Evolutionary conservation across 768 basidiomycete genomes (phyloP).

Genomic region (Cystobasidiopsis lactophilus): DNA sequence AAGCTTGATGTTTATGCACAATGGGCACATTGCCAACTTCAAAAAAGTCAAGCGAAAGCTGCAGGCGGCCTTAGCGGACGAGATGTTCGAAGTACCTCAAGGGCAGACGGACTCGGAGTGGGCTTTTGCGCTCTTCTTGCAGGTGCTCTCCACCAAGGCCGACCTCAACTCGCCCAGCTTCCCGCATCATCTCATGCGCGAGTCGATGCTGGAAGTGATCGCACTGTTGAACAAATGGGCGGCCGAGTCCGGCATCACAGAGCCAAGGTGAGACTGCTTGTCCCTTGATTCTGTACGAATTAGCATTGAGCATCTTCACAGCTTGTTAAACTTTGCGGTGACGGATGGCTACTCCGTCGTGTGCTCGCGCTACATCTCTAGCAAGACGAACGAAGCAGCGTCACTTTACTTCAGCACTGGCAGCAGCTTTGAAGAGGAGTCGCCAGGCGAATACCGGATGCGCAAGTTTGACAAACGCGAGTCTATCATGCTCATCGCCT

Average conservation of each 20-base stretch:
- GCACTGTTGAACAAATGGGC: slow-evolving; percentile 50
- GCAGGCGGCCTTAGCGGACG: slow-evolving; percentile 54
- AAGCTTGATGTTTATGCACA: slow-evolving; percentile 56
- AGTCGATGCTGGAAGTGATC: slow-evolving; percentile 78
- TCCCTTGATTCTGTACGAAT: too few relatives aligned
- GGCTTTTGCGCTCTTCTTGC: slow-evolving; percentile 45
- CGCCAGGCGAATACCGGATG: slow-evolving; percentile 81
- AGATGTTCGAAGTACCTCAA: slow-evolving; percentile 61
- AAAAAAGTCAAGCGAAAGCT: slow-evolving; percentile 53
- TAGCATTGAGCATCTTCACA: too few relatives aligned
- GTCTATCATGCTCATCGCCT: slow-evolving; percentile 48
- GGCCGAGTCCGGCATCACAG: slow-evolving; percentile 46
- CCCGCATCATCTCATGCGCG: slow-evolving; percentile 43
- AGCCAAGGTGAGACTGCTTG: too few relatives aligned
- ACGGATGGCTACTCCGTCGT: slow-evolving; percentile 87
- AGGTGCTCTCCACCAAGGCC: slow-evolving; percentile 5
- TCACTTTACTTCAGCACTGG: not conserved
- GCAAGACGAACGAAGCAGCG: slow-evolving; percentile 72
- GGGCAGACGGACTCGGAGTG: slow-evolving; percentile 98
- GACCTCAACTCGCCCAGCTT: slow-evolving; percentile 45
- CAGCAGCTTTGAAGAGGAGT: slow-evolving; percentile 36
- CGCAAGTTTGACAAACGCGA: slow-evolving; percentile 85
- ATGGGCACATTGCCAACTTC: slow-evolving; percentile 50
- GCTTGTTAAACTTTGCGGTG: slow-evolving; percentile 64
- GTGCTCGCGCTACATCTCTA: slow-evolving; percentile 85